Conservation (phyloP, 306 rosid species). For the Chamaecrista fasciculata region DNA sequence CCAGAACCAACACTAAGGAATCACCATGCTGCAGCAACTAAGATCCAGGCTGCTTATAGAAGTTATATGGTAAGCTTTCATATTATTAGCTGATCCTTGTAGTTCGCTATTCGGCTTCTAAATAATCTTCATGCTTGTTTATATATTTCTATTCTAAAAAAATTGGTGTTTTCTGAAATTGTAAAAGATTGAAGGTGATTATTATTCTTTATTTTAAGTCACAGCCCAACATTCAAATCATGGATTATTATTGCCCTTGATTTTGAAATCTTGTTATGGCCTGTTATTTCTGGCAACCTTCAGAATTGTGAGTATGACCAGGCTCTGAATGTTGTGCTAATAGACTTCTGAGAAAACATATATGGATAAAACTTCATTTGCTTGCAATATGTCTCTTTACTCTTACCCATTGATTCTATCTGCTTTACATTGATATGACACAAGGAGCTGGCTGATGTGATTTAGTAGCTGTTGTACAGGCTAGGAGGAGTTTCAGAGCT, state of each 20-base stretch:
- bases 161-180: not conserved
- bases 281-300: slow-evolving; percentile 5
- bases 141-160: not conserved
- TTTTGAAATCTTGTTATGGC: not conserved
- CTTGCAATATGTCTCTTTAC: not conserved
- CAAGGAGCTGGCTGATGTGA: slow-evolving; percentile 11
- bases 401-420: not conserved
- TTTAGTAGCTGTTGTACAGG: slow-evolving; percentile 50
- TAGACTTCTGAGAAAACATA: slow-evolving; percentile 12
- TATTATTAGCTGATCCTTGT: not conserved
- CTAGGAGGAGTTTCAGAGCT: slow-evolving; percentile 90
- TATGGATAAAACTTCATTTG: not conserved
- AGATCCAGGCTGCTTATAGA: slow-evolving; percentile 84
- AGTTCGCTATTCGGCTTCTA: not conserved
- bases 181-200: not conserved
- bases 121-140: not conserved
- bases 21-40: slow-evolving; percentile 85
- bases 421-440: slow-evolving; percentile 11
- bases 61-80: slow-evolving; percentile 72
- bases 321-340: slow-evolving; percentile 11
- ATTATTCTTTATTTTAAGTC: slow-evolving; percentile 13
- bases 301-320: slow-evolving; percentile 16
- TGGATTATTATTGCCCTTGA: not conserved
- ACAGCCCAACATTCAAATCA: not conserved
- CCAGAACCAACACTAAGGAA: slow-evolving; percentile 76